Evolutionary conservation across 2,329 filamentous ascomycete genomes (phyloP), one percentile per base, ranked within the genome.

Genomic region (Achaetomium macrosporum): DNA sequence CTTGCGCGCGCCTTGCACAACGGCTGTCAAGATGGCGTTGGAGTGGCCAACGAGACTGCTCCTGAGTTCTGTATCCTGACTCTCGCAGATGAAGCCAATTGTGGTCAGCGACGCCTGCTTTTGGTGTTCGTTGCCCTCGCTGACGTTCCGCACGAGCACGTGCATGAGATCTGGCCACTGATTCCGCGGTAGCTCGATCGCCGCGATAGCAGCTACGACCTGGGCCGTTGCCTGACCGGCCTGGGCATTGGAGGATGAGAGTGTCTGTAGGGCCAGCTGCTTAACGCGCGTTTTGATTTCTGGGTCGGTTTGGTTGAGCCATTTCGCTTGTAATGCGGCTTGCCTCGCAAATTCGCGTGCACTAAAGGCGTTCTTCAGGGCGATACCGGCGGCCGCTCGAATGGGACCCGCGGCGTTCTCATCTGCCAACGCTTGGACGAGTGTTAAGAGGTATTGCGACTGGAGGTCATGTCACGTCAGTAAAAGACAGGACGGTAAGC

Each of bases 61-160:
- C 61, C 93, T 83, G 47, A 99, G 81, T 56, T 96, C 91, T 45
- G 81, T 68, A 67, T 99, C 93, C 66, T 95, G 90, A 63, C 88
- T 92, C 72, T 99, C 93, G 79, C 93, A 99, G 65, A 99, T 92
- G 75, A 93, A 99, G 63, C 93, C 93, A 70, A 99, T 96, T n/a
- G 92, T 87, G 53, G 90, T 92, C 66, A 99, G 76, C 42, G 92
- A 97, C 40, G 91, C 81, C 75, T 96, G 91, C 78, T 97, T 99
- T 69, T 95, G 84, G 73, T 90, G 84, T 67, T 91, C 87, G 64
- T 79, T 82, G 61, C 92, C 93, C 61, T 85, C 83, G 69, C 88
- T 92, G 61, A 99, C 91, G 70, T 93, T 96, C 71, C 92, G 87
- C 61, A 99, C 93, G 61, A 99, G 79, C 33, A 81, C 82, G 57